phyloP scores from a whole-genome alignment of 306 rosid species.

The Acacia melanoxylon region DNA sequence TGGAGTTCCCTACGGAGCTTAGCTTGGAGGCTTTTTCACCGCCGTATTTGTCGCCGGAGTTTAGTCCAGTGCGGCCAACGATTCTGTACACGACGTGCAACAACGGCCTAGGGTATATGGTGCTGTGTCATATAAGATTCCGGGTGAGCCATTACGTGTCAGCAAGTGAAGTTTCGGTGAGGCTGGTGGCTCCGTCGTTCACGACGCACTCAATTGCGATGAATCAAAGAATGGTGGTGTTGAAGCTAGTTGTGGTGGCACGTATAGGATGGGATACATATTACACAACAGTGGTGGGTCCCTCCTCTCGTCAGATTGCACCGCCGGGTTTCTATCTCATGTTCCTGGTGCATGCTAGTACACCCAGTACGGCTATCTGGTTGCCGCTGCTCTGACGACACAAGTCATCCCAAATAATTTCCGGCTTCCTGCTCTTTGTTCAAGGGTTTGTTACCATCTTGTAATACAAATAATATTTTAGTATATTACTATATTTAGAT shows the following conservation, averaged over 20 bases:
- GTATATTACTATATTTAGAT: no score
- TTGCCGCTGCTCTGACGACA: slow-evolving; percentile 36
- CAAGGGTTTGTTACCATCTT: neutral
- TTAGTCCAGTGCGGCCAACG: slow-evolving; percentile 39
- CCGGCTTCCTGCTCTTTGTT: neutral
- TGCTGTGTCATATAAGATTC: slow-evolving; percentile 38
- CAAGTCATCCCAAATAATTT: neutral
- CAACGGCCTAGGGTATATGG: slow-evolving; percentile 38
- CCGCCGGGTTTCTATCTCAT: slow-evolving; percentile 67
- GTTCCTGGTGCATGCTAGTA: slow-evolving; percentile 60
- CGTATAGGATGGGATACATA: slow-evolving; percentile 22
- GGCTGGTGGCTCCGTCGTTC: slow-evolving; percentile 69
- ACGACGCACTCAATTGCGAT: slow-evolving; percentile 65
- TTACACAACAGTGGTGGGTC: slow-evolving; percentile 49
- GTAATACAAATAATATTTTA: neutral
- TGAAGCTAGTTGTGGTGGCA: slow-evolving; percentile 38
- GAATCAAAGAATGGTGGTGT: slow-evolving; percentile 80
- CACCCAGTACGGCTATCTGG: slow-evolving; percentile 70
- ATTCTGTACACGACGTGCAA: slow-evolving; percentile 22
- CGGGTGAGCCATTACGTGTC: slow-evolving; percentile 24
- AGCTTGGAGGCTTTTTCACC: slow-evolving; percentile 79
- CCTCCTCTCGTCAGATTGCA: slow-evolving; percentile 57
- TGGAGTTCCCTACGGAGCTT: slow-evolving; percentile 65
- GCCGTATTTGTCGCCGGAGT: slow-evolving; percentile 48
- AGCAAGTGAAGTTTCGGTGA: slow-evolving; percentile 43